Percentiles rank a stretch among this genome's conserved stretches.
phyloP scores from a whole-genome alignment of 257 asterid species.

The Solanum sejunctum region DNA sequence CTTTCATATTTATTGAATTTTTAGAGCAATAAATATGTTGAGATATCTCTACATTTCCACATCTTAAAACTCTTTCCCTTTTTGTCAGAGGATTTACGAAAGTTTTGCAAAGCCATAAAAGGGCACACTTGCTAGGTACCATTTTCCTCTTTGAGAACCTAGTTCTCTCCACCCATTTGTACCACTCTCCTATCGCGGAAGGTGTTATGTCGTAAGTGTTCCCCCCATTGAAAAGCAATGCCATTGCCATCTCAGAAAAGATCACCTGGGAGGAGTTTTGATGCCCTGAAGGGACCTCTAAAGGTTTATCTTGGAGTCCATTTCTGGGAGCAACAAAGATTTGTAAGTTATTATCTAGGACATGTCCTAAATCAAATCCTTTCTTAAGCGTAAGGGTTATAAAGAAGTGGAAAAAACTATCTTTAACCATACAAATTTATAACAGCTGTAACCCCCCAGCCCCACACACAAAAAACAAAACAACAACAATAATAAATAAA shows the following conservation, averaged over 20 bases:
- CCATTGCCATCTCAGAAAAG: no score
- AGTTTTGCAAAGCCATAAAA: neutral
- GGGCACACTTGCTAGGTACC: neutral
- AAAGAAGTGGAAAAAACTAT: neutral
- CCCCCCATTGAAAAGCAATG: no score
- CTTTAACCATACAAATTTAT: neutral
- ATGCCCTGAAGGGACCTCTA: neutral
- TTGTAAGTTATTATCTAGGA: neutral
- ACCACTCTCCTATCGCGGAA: no score
- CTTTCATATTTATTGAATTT: neutral
- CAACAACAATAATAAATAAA: no score
- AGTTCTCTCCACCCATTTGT: neutral
- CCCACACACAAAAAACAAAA: neutral
- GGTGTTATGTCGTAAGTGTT: no score
- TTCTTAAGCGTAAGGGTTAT: neutral
- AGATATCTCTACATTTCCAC: neutral
- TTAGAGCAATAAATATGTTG: neutral
- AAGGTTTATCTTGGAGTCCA: neutral
- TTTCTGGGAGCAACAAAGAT: neutral
- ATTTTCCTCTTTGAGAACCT: neutral
- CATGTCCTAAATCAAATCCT: neutral
- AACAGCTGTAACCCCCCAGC: neutral
- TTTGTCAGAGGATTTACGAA: neutral
- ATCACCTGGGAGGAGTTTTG: neutral
- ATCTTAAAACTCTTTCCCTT: neutral